A percentile compares a stretch with the other conserved stretches of the same genome.
phyloP scores from a whole-genome alignment of 345 rosid species.

The Citrus sp. region DNA sequence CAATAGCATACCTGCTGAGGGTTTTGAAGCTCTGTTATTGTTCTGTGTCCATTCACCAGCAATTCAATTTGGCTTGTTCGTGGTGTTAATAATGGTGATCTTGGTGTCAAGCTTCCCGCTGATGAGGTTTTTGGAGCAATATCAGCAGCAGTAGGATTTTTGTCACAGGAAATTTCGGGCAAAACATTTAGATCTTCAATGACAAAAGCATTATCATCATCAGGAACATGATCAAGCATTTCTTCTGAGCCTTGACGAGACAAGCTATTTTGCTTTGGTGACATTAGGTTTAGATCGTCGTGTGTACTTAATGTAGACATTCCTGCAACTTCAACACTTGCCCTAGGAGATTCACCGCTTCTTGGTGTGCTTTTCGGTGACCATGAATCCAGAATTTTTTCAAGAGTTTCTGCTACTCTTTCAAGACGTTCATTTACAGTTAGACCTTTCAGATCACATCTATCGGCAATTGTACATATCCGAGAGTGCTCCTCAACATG shows the following conservation, averaged over 20 bases:
- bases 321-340: slow-evolving; percentile 38
- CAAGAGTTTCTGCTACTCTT: slow-evolving; percentile 90
- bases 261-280: slow-evolving; percentile 29
- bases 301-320: slow-evolving; percentile 31
- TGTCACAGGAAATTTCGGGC: slow-evolving; percentile 42
- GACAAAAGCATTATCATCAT: slow-evolving; percentile 47
- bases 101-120: slow-evolving; percentile 85
- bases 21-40: slow-evolving; percentile 79
- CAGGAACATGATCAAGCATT: slow-evolving; percentile 55
- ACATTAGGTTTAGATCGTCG: slow-evolving; percentile 47
- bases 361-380: slow-evolving; percentile 70
- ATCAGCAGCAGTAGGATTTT: slow-evolving; percentile 35
- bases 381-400: slow-evolving; percentile 75
- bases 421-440: slow-evolving; percentile 74
- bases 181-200: slow-evolving; percentile 46
- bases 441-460: slow-evolving; percentile 95
- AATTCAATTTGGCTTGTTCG: slow-evolving; percentile 75
- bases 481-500: slow-evolving; percentile 98
- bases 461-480: slow-evolving; percentile 89
- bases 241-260: slow-evolving; percentile 55
- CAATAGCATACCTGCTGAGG: slow-evolving; percentile 60
- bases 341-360: slow-evolving; percentile 50
- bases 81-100: slow-evolving; percentile 76
- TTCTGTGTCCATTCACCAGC: slow-evolving; percentile 65
- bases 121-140: slow-evolving; percentile 51